Evolutionary conservation across 2,329 filamentous ascomycete species (phyloP).

Genomic region (Hansfordia pulvinata): DNA sequence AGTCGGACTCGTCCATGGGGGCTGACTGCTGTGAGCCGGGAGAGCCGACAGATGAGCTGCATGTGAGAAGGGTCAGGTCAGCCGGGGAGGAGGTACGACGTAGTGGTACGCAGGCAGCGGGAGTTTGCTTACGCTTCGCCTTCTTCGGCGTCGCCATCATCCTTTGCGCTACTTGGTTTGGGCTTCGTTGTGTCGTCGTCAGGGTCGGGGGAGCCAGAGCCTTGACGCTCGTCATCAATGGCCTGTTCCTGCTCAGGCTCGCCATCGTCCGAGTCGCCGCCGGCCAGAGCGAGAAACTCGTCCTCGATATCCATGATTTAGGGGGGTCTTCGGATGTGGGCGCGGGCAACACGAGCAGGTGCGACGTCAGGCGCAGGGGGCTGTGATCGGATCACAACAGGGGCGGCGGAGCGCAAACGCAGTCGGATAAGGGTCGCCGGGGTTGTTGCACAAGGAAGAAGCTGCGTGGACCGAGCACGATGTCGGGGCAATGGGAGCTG

Average conservation of each 20-base stretch:
- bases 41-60: conserved; percentile 56
- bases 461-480: no score
- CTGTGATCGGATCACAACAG: no score
- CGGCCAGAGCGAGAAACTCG: conserved; percentile 85
- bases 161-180: no score
- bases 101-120: background rate
- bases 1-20: conserved; percentile 82
- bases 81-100: conserved; percentile 2
- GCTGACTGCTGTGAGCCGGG: conserved; percentile 67
- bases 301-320: conserved; percentile 84
- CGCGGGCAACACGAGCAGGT: background rate
- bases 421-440: no score
- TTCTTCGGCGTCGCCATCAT: conserved; percentile 61
- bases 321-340: conserved; percentile 1
- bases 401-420: no score
- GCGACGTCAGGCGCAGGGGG: no score
- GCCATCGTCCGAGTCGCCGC: conserved; percentile 52
- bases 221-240: conserved; percentile 22
- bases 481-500: no score
- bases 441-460: no score
- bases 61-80: conserved; percentile 20
- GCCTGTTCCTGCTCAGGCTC: conserved; percentile 31
- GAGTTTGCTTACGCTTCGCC: conserved; percentile 61
- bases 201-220: conserved; percentile 28
- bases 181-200: conserved; percentile 34